Evolutionary conservation across 768 basidiomycete species (phyloP).

Genomic region (Phanerochaete carnosa): DNA sequence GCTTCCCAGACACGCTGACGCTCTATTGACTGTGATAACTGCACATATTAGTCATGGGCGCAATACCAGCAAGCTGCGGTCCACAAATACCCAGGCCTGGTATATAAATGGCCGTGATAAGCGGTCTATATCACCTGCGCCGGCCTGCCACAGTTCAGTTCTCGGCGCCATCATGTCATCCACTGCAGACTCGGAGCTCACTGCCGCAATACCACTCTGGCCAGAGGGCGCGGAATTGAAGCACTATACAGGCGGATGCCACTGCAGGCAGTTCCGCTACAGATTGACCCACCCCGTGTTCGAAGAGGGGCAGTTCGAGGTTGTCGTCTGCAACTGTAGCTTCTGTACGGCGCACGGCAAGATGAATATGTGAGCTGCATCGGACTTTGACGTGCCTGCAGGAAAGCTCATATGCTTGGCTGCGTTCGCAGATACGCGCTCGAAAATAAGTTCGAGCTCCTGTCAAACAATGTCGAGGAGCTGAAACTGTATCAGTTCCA

Average conservation of each 20-base stretch:
- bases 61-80: no score
- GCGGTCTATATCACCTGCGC: no score
- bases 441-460: neutral
- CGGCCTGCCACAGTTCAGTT: no score
- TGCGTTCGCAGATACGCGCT: neutral
- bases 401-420: neutral
- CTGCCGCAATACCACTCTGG: neutral
- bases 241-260: neutral
- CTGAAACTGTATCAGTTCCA: neutral
- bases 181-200: neutral
- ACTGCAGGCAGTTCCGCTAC: slow-evolving; percentile 2
- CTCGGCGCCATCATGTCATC: neutral
- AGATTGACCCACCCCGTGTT: neutral
- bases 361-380: neutral
- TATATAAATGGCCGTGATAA: no score
- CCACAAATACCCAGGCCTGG: no score
- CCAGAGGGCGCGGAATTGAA: neutral
- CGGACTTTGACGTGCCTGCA: neutral
- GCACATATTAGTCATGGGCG: no score
- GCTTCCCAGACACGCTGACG: no score
- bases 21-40: no score
- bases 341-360: neutral
- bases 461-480: neutral
- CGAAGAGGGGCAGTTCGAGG: neutral
- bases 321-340: neutral